Conservation (phyloP, 2,329 filamentous ascomycete species). For the Chaetomium sp. region DNA sequence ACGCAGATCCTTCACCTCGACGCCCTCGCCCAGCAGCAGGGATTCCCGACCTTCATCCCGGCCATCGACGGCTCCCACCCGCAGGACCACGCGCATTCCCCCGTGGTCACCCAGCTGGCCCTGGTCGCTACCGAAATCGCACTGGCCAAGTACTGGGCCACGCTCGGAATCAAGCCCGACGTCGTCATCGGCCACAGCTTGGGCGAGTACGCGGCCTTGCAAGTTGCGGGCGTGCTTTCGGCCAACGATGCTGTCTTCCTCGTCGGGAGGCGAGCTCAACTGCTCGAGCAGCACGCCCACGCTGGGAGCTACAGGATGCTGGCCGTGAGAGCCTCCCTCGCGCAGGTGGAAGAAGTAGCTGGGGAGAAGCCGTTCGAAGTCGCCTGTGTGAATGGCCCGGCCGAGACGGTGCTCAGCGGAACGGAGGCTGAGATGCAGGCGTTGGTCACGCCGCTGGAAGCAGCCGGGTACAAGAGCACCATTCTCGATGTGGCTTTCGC, state of each 20-base stretch:
- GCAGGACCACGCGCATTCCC: slow-evolving; percentile 35
- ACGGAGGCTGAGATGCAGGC: not conserved
- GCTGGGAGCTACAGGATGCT: slow-evolving; percentile 58
- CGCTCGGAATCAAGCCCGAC: slow-evolving; percentile 48
- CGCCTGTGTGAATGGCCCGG: slow-evolving; percentile 69
- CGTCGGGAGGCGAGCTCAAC: slow-evolving; percentile 62
- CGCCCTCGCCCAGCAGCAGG: slow-evolving; percentile 33
- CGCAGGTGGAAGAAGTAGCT: slow-evolving; percentile 23
- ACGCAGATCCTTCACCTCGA: slow-evolving; percentile 51
- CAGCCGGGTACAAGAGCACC: slow-evolving; percentile 40
- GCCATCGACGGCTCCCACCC: slow-evolving; percentile 37
- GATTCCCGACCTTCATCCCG: slow-evolving; percentile 49
- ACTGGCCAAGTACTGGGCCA: slow-evolving; percentile 48
- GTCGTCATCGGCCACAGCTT: slow-evolving; percentile 57
- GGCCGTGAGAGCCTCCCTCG: slow-evolving; percentile 45
- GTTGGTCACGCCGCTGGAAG: not conserved
- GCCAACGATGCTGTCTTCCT: slow-evolving; percentile 64
- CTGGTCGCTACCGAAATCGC: slow-evolving; percentile 51
- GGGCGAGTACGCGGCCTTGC: slow-evolving; percentile 67
- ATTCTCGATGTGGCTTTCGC: slow-evolving; percentile 44
- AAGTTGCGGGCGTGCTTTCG: slow-evolving; percentile 64
- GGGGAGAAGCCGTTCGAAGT: slow-evolving; percentile 30
- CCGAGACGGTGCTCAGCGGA: slow-evolving; percentile 57
- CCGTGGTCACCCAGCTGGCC: slow-evolving; percentile 47
- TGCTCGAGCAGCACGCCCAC: slow-evolving; percentile 59